Evolutionary conservation across 495 filamentous ascomycete species (phyloP).

Genomic region (Aspergillus biplanus): DNA sequence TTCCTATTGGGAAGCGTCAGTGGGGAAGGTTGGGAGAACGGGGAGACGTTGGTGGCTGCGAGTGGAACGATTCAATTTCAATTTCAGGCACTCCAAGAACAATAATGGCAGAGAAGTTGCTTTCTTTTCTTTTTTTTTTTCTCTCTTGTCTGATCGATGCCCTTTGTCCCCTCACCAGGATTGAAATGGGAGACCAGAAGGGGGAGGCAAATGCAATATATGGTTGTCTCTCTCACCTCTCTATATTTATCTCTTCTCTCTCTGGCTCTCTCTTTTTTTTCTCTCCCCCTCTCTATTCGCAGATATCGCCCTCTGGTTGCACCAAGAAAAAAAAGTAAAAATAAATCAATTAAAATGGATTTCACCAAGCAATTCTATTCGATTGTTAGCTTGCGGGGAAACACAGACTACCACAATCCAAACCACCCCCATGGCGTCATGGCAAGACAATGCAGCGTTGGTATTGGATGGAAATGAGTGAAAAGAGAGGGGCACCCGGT

Average conservation of each 20-base stretch:
- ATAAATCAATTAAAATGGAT: neutral
- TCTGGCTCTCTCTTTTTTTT: constrained; percentile 2
- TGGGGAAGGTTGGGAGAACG: neutral
- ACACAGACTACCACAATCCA: constrained; percentile 17
- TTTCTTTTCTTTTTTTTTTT: constrained; percentile 5
- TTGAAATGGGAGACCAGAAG: neutral
- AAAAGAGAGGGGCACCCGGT: constrained; percentile 8
- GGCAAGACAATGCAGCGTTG: constrained; percentile 11
- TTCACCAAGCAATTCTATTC: constrained; percentile 10
- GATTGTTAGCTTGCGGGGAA: constrained; percentile 27
- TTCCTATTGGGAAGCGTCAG: neutral
- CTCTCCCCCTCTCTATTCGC: neutral
- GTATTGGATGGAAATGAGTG: constrained; percentile 2
- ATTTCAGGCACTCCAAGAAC: constrained; percentile 13
- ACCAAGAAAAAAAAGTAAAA: neutral
- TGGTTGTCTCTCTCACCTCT: neutral
- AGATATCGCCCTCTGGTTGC: neutral
- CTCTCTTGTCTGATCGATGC: neutral
- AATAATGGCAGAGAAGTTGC: neutral
- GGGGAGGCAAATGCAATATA: neutral
- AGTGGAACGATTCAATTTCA: neutral
- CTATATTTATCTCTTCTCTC: constrained; percentile 1
- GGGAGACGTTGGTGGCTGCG: constrained; percentile 4
- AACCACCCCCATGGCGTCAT: constrained; percentile 26
- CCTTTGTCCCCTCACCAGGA: neutral